phyloP scores from a whole-genome alignment of 805 yeast genomes.

The Geotrichum ghanense region DNA sequence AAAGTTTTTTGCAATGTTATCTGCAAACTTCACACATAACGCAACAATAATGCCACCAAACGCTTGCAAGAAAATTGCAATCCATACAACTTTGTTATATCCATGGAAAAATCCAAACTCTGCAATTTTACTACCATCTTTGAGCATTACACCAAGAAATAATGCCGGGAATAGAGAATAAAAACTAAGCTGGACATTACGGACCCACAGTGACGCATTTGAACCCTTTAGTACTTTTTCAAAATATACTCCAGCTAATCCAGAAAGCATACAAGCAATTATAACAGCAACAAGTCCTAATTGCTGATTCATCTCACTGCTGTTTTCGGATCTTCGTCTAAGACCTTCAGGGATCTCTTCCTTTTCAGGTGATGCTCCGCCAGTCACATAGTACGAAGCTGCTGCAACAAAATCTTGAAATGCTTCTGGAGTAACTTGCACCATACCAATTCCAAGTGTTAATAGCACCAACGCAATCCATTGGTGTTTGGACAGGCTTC shows the following conservation, averaged over 20 bases:
- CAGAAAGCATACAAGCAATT: constrained; percentile 28
- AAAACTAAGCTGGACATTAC: constrained; percentile 30
- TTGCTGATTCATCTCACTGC: constrained; percentile 17
- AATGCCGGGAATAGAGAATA: constrained; percentile 31
- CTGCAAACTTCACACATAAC: constrained; percentile 32
- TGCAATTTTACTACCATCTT: constrained; percentile 25
- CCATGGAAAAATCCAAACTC: constrained; percentile 30
- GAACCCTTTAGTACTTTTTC: constrained; percentile 31
- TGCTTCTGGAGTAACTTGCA: constrained; percentile 27
- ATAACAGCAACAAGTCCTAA: constrained; percentile 28
- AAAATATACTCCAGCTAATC: constrained; percentile 34
- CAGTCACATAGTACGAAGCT: constrained; percentile 7
- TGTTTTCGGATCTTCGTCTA: constrained; percentile 7
- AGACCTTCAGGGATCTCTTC: constrained; percentile 4
- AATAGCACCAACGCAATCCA: constrained; percentile 29
- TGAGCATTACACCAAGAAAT: constrained; percentile 25
- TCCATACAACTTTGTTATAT: constrained; percentile 28
- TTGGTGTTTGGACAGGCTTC: constrained; percentile 22
- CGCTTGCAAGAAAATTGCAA: constrained; percentile 30
- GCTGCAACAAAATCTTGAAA: constrained; percentile 10
- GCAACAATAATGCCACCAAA: constrained; percentile 33
- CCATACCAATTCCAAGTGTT: constrained; percentile 30
- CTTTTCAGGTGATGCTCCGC: not conserved
- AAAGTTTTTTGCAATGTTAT: constrained; percentile 32
- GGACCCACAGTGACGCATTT: constrained; percentile 28